phyloP scores from a whole-genome alignment of 2,329 filamentous ascomycete genomes.

The Alternaria sp. region DNA sequence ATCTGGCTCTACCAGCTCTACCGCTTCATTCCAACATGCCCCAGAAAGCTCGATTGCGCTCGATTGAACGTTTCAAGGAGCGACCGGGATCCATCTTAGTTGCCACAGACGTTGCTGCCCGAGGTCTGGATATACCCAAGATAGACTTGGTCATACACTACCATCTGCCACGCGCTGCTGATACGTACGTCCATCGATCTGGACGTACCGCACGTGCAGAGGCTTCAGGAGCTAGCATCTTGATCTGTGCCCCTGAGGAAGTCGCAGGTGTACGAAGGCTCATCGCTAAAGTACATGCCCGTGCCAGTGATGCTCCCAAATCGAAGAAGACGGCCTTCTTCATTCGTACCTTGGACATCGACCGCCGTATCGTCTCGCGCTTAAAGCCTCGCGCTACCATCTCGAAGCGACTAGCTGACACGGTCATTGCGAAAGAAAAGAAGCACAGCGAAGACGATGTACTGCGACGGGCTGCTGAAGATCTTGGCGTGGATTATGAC shows the following conservation, averaged over 20 bases:
- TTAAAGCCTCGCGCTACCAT: constrained; percentile 80
- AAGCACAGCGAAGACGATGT: constrained; percentile 83
- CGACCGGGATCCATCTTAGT: constrained; percentile 74
- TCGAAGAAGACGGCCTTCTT: constrained; percentile 66
- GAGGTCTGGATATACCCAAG: constrained; percentile 89
- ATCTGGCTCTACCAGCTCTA: constrained; percentile 77
- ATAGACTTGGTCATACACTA: constrained; percentile 95
- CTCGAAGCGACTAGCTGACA: constrained; percentile 87
- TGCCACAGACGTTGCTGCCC: constrained; percentile 91
- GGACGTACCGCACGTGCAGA: constrained; percentile 90
- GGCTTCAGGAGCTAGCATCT: constrained; percentile 78
- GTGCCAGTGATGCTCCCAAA: constrained; percentile 58
- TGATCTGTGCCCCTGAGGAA: constrained; percentile 92
- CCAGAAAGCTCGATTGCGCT: constrained; percentile 93
- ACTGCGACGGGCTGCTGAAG: constrained; percentile 84
- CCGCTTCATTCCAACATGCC: constrained; percentile 93
- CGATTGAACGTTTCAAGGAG: constrained; percentile 85
- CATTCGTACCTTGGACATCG: constrained; percentile 82
- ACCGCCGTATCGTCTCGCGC: constrained; percentile 77
- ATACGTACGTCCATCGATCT: constrained; percentile 94
- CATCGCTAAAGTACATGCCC: constrained; percentile 84
- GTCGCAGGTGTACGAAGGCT: constrained; percentile 83
- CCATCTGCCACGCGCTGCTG: constrained; percentile 88
- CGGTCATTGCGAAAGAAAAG: constrained; percentile 85
- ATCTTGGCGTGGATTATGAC: constrained; percentile 93